phyloP scores from a whole-genome alignment of 2,329 filamentous ascomycete species.

The Onygenales sp. region DNA sequence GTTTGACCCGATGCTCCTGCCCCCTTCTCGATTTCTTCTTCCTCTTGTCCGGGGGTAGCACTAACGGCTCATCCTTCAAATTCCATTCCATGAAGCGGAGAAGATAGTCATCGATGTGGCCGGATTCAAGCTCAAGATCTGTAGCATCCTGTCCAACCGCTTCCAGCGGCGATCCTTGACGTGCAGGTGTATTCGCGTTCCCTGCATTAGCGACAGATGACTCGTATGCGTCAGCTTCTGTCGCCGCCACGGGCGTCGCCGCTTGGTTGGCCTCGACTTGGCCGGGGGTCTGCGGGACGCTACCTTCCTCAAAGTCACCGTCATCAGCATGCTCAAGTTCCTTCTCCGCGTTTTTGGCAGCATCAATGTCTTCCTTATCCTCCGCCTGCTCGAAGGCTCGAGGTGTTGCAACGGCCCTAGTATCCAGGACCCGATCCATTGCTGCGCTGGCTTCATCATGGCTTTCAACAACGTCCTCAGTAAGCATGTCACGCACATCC shows the following conservation, averaged over 20 bases:
- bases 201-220: conserved; percentile 1
- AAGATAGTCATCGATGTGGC: conserved; percentile 67
- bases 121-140: conserved; percentile 39
- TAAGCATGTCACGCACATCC: conserved; percentile 57
- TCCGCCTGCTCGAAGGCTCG: conserved; percentile 80
- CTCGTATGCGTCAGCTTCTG: conserved; percentile 24
- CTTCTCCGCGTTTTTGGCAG: conserved; percentile 77
- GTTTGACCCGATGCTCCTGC: conserved; percentile 36
- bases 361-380: conserved; percentile 82
- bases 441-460: conserved; percentile 69
- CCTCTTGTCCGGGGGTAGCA: conserved; percentile 38
- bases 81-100: conserved; percentile 57
- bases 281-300: conserved; percentile 24
- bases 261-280: conserved; percentile 19
- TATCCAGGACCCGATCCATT: conserved; percentile 76
- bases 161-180: conserved; percentile 15
- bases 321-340: conserved; percentile 79
- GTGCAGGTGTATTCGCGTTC: conserved; percentile 11
- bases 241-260: conserved; percentile 25
- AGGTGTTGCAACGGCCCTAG: conserved; percentile 53
- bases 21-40: conserved; percentile 40
- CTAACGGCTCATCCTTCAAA: conserved; percentile 39
- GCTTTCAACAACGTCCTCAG: conserved; percentile 41
- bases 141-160: conserved; percentile 17
- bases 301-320: conserved; percentile 68